Evolutionary conservation across 208 protist genomes (phyloP).

Genomic region (Leishmania major): DNA sequence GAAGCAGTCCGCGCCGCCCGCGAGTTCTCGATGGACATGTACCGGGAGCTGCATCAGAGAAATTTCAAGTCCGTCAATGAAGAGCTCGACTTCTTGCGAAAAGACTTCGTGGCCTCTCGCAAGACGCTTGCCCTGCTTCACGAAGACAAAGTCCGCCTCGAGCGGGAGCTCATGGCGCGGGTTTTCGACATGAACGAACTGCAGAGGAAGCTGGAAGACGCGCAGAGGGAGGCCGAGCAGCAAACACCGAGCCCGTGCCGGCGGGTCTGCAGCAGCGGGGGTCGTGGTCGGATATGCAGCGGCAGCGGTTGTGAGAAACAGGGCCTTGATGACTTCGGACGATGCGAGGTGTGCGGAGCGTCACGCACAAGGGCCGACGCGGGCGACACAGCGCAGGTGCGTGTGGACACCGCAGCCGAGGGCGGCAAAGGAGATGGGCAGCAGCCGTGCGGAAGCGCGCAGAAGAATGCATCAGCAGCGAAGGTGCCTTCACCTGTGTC

Average conservation of each 20-base stretch:
- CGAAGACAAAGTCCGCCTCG: constrained; percentile 56
- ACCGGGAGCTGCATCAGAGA: constrained; percentile 54
- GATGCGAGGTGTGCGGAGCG: background rate
- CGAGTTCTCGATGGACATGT: constrained; percentile 50
- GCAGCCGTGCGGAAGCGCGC: background rate
- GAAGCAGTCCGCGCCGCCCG: constrained; percentile 27
- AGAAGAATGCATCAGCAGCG: background rate
- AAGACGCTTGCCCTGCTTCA: constrained; percentile 54
- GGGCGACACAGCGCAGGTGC: background rate
- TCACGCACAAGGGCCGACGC: background rate
- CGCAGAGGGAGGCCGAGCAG: constrained; percentile 5
- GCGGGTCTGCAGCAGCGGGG: constrained; percentile 1
- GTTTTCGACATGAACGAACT: constrained; percentile 41
- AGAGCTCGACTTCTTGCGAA: constrained; percentile 72
- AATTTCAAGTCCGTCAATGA: constrained; percentile 64
- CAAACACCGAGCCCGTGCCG: background rate
- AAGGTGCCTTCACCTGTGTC: background rate
- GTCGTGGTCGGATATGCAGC: background rate
- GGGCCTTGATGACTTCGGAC: background rate
- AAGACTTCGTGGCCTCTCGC: constrained; percentile 54
- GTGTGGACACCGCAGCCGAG: background rate
- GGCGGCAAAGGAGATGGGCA: background rate
- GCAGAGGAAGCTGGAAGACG: constrained; percentile 16
- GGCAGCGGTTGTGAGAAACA: background rate
- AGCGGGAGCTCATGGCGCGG: constrained; percentile 39